phyloP scores from a whole-genome alignment of 2,329 filamentous ascomycete genomes.

The Diaporthe sp. region DNA sequence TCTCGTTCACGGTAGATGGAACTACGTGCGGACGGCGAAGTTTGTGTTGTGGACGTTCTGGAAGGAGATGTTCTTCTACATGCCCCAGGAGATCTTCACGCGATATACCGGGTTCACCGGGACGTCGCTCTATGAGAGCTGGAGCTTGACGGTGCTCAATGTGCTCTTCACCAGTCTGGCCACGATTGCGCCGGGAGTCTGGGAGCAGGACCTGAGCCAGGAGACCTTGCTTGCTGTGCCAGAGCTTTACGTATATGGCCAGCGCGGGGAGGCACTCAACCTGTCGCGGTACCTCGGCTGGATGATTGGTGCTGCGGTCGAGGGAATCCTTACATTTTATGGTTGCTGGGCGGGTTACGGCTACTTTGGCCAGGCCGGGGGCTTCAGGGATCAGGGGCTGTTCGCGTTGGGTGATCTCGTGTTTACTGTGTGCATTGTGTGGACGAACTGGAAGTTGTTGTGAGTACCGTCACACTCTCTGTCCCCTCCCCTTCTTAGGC shows the following conservation, averaged over 20 bases:
- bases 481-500: background rate
- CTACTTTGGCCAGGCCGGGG: conserved; percentile 52
- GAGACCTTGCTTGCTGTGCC: conserved; percentile 92
- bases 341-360: conserved; percentile 64
- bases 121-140: conserved; percentile 89
- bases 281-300: conserved; percentile 78
- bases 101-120: conserved; percentile 88
- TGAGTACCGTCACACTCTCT: conserved; percentile 51
- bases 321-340: conserved; percentile 80
- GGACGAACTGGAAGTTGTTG: conserved; percentile 83
- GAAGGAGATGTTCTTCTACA: conserved; percentile 87
- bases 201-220: conserved; percentile 87
- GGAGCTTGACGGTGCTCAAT: conserved; percentile 91
- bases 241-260: conserved; percentile 88
- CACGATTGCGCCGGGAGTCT: conserved; percentile 90
- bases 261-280: conserved; percentile 79
- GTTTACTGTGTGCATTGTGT: conserved; percentile 76
- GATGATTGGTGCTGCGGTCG: conserved; percentile 79
- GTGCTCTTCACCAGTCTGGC: conserved; percentile 91
- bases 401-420: conserved; percentile 80
- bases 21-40: conserved; percentile 87
- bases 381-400: conserved; percentile 72
- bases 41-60: conserved; percentile 93
- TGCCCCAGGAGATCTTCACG: conserved; percentile 87
- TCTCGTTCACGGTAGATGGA: conserved; percentile 89